phyloP scores from a whole-genome alignment of 208 protist species.

The Leishmania aethiopica region DNA sequence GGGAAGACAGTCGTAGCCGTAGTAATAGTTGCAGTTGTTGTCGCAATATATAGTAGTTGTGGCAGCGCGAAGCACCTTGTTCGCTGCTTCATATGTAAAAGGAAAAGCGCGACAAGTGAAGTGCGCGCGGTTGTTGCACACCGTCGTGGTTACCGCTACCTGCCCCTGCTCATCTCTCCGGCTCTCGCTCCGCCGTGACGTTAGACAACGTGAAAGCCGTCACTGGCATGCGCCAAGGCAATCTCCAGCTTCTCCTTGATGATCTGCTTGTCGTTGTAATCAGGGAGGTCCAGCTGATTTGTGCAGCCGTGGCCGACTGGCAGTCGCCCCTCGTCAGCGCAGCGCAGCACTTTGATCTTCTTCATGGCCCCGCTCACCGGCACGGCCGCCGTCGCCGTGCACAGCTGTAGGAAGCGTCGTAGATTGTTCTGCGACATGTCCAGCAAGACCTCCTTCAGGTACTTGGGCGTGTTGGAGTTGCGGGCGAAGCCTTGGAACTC shows the following conservation, averaged over 20 bases:
- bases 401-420: slow-evolving; percentile 72
- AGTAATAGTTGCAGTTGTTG: not conserved
- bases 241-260: slow-evolving; percentile 57
- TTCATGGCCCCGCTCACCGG: slow-evolving; percentile 33
- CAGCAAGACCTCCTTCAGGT: slow-evolving; percentile 49
- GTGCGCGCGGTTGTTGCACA: not conserved
- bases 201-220: slow-evolving; percentile 76
- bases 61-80: not conserved
- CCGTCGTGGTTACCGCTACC: not conserved
- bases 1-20: not conserved
- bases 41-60: not conserved
- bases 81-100: not conserved
- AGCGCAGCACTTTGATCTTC: slow-evolving; percentile 67
- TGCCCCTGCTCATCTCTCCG: not conserved
- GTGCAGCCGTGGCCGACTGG: slow-evolving; percentile 74
- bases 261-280: slow-evolving; percentile 61
- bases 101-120: not conserved
- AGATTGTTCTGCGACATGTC: slow-evolving; percentile 73
- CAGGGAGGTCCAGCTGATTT: slow-evolving; percentile 63
- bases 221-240: slow-evolving; percentile 58
- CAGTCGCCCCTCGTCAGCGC: slow-evolving; percentile 42
- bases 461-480: slow-evolving; percentile 54
- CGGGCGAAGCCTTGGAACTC: slow-evolving; percentile 61
- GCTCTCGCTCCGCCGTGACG: not conserved
- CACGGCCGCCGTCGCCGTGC: slow-evolving; percentile 51